phyloP scores from a whole-genome alignment of 495 filamentous ascomycete species.

The Glutinoglossum americanum region DNA sequence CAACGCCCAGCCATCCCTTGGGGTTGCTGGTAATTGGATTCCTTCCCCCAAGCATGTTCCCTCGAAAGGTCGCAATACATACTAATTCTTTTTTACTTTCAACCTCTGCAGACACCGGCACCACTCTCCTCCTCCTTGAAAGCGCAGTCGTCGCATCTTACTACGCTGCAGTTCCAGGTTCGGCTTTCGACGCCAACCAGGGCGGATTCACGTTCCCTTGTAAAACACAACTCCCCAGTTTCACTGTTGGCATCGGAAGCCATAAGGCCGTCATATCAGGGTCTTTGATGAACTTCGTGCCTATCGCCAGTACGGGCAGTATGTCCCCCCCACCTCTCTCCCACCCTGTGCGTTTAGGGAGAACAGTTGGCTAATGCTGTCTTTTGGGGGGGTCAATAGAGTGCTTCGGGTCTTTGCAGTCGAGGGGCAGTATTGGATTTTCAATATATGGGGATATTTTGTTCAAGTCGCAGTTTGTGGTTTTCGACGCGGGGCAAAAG shows the following conservation, averaged over 20 bases:
- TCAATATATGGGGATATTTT: conserved; percentile 5
- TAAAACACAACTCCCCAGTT: conserved; percentile 33
- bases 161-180: conserved; percentile 34
- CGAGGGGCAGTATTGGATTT: conserved; percentile 7
- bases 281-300: conserved; percentile 30
- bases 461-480: conserved; percentile 6
- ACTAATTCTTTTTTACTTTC: no score
- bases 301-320: no score
- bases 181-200: conserved; percentile 22
- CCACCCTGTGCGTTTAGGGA: no score
- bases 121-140: conserved; percentile 46
- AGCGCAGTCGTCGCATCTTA: conserved; percentile 34
- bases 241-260: conserved; percentile 32
- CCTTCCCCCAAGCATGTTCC: not conserved
- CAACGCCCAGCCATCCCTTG: not conserved
- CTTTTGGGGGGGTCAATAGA: conserved; percentile 12
- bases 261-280: conserved; percentile 31
- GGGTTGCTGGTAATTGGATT: no score
- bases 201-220: conserved; percentile 56
- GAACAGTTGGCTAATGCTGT: no score
- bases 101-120: conserved; percentile 34
- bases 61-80: conserved; percentile 20
- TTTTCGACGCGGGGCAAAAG: conserved; percentile 1
- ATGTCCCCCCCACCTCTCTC: no score
- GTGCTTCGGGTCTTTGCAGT: conserved; percentile 20